Base-by-base conservation (phyloP, 2,329 filamentous ascomycete genomes). In the Claviceps paspali region DNA sequence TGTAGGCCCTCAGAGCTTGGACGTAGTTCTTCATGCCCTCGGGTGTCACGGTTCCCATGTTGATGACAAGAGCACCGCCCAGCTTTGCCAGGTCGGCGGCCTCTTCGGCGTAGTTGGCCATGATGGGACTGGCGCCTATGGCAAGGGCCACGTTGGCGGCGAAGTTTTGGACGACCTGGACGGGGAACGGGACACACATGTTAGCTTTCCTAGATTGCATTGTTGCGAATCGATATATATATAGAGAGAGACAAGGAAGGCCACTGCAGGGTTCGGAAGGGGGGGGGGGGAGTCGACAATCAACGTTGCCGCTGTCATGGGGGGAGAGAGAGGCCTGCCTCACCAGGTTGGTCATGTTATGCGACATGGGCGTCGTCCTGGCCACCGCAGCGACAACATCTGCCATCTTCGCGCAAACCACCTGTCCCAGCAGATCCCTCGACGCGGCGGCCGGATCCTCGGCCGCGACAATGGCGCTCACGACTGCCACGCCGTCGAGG, bases 281-380 rank as follows among this genome's bases (percentile, higher is more conserved):
- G n/a, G n/a, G n/a, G n/a, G 21, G 21, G 8, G 21, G 21, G 21
- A 22, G 21, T 5, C 21, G 8, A 22, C 21, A 22, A 22, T 5
- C 21, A 22, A 8, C 5, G 21, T 5, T 22, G 5, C 21, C 21
- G 5, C 8, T 22, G n/a, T n/a, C n/a, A n/a, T n/a, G n/a, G n/a
- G n/a, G n/a, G n/a, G n/a, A n/a, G n/a, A n/a, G n/a, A n/a, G n/a
- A n/a, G n/a, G n/a, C n/a, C n/a, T n/a, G n/a, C 6, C 52, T 35
- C 44, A 65, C 88, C 36, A 87, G 68, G 55, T 96, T 96, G 37
- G 91, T 96, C 84, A 96, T 96, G 60, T 94, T 95, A 61, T 96
- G 88, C 35, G 81, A 82, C 17, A 96, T 67, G 0, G 87, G 86
- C 39, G 72, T 78, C 30, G 60, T 65, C 2, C 64, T 55, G 5